Conservation (phyloP, 768 basidiomycete species). For the Lentinus brumalis region DNA sequence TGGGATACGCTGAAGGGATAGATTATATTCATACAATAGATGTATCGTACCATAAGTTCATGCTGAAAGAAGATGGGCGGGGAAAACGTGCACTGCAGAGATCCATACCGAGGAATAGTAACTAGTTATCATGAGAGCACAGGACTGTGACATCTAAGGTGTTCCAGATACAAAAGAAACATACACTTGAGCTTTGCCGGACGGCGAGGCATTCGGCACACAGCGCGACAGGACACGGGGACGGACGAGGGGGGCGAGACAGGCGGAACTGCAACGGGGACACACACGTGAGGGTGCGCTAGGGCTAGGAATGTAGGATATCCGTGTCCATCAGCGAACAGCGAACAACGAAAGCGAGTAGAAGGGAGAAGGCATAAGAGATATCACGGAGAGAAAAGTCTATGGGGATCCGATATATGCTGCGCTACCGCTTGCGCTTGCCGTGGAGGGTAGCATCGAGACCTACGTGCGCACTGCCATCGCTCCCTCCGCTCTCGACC, state of each 20-base stretch:
- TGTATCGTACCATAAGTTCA: constrained; percentile 17
- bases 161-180: constrained; percentile 16
- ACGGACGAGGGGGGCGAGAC: not conserved
- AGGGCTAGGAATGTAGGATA: not conserved
- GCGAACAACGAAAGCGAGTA: not conserved
- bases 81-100: constrained; percentile 5
- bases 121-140: constrained; percentile 18
- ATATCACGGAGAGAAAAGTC: not conserved
- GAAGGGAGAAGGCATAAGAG: not conserved
- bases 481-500: constrained; percentile 22
- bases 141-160: constrained; percentile 15
- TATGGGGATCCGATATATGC: not conserved
- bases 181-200: constrained; percentile 5
- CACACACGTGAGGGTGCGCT: not conserved
- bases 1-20: too few relatives aligned
- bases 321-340: constrained; percentile 1
- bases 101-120: constrained; percentile 13
- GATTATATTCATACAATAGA: constrained; percentile 20
- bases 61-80: not conserved
- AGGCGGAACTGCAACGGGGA: not conserved
- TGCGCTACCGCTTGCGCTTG: constrained; percentile 33
- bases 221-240: not conserved
- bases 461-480: constrained; percentile 18
- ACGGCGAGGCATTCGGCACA: constrained; percentile 4
- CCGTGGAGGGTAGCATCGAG: constrained; percentile 23